Percentiles rank a stretch among this genome's conserved stretches.
These are phyloP conservation scores for Jamesozyma rosinii DNA, from an alignment of 805 yeast species.

Conservation along the genomic window DNA sequence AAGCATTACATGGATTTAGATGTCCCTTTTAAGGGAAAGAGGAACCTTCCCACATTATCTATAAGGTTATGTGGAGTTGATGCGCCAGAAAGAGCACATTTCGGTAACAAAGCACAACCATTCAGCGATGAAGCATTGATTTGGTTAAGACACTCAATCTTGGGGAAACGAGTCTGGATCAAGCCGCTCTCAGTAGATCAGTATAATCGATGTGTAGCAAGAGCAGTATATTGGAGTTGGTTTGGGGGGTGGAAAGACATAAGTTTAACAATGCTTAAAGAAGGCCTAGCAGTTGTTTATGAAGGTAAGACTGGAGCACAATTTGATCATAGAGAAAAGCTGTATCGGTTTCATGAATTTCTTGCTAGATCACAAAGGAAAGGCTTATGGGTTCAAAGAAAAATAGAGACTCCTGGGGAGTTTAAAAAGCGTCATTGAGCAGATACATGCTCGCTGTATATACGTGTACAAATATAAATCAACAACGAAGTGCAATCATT, in stretches of 20 bases:
- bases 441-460: background rate
- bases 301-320: conserved; percentile 77
- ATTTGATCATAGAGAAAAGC: conserved; percentile 65
- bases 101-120: conserved; percentile 89
- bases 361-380: conserved; percentile 44
- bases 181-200: conserved; percentile 80
- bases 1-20: conserved; percentile 20
- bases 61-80: conserved; percentile 86
- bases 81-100: conserved; percentile 94
- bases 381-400: conserved; percentile 64
- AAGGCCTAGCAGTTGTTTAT: conserved; percentile 81
- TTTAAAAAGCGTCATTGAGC: conserved; percentile 42
- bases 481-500: too few relatives aligned
- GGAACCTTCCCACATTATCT: conserved; percentile 48
- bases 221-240: conserved; percentile 46
- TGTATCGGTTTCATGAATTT: conserved; percentile 51
- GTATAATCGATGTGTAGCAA: conserved; percentile 79
- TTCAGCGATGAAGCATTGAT: conserved; percentile 71
- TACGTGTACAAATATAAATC: background rate
- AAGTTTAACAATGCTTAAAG: conserved; percentile 74
- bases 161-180: conserved; percentile 61
- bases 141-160: conserved; percentile 61
- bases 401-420: conserved; percentile 65
- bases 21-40: conserved; percentile 23
- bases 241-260: conserved; percentile 70